Evolutionary conservation across 2,329 filamentous ascomycete genomes (phyloP).

Genomic region (Aspergillus ibericus): DNA sequence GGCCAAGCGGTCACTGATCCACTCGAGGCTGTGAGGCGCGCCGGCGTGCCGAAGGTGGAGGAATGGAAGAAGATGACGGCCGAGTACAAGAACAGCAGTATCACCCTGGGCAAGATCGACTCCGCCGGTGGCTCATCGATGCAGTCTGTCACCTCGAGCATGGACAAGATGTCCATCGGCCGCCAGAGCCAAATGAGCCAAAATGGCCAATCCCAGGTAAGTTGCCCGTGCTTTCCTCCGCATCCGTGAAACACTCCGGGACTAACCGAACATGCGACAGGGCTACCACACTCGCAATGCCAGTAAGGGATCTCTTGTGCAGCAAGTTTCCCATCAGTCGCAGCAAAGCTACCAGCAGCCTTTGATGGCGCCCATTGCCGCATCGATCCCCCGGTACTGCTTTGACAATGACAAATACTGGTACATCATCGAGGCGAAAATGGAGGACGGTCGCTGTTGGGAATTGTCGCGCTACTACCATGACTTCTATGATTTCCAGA

Average conservation of each 20-base stretch:
- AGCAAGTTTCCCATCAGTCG: constrained; percentile 42
- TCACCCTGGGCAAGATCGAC: constrained; percentile 89
- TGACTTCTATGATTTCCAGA: constrained; percentile 99
- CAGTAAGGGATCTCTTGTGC: constrained; percentile 36
- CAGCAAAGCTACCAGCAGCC: constrained; percentile 50
- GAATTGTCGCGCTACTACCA: constrained; percentile 94
- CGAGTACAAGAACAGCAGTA: constrained; percentile 98
- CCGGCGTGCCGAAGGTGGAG: constrained; percentile 90
- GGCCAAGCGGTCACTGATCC: constrained; percentile 80
- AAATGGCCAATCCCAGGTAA: constrained; percentile 53
- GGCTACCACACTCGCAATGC: constrained; percentile 42
- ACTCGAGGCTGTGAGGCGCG: constrained; percentile 78
- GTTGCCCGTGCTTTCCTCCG: constrained; percentile 21
- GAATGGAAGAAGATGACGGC: constrained; percentile 99
- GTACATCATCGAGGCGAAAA: constrained; percentile 90
- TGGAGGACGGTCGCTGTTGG: constrained; percentile 90
- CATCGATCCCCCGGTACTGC: constrained; percentile 87
- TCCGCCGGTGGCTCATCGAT: constrained; percentile 32
- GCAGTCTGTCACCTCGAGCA: constrained; percentile 65
- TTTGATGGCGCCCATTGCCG: constrained; percentile 73
- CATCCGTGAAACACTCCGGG: background rate
- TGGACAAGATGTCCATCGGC: constrained; percentile 77
- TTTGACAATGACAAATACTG: constrained; percentile 98
- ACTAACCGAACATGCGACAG: constrained; percentile 16
- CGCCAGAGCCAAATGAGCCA: constrained; percentile 54